Conservation (phyloP, 2,329 filamentous ascomycete genomes). For the Chaetomiaceae sp. region DNA sequence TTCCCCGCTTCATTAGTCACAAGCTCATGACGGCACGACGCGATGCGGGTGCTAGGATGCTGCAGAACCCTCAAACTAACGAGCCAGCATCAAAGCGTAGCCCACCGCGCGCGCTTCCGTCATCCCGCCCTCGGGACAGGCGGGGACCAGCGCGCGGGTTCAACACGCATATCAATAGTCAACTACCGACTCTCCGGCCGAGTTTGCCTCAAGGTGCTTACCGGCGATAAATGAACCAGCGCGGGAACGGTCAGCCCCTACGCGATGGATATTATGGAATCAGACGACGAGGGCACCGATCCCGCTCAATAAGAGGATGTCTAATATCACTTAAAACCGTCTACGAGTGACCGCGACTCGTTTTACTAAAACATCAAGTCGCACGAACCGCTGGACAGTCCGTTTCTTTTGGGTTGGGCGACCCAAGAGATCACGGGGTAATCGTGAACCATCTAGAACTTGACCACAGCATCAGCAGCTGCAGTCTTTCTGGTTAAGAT, state of each 20-base stretch:
- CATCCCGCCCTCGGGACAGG: neutral
- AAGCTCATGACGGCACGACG: neutral
- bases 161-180: neutral
- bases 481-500: no score
- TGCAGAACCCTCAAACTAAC: neutral
- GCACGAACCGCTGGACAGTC: no score
- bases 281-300: neutral
- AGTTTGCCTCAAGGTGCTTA: neutral
- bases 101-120: neutral
- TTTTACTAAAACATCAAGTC: no score
- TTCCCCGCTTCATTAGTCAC: slow-evolving; percentile 2
- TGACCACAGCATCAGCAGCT: no score
- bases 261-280: neutral
- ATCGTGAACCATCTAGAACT: no score
- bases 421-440: no score
- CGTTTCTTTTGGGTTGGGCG: no score
- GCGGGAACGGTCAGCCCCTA: no score
- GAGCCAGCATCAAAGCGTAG: neutral
- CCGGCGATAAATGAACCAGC: neutral
- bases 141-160: neutral
- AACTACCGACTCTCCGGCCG: neutral
- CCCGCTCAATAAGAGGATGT: neutral
- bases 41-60: neutral
- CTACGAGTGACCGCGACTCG: no score
- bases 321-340: no score